A percentile compares a stretch with the other conserved stretches of the same genome.
Evolutionary conservation across 129 eudicot genomes (phyloP).

Genomic region (carrot (Daucus carota)): DH1_v3.0 NC_030388.2:4986001-4986500

Average conservation of each 20-base stretch:
- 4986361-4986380: too few species aligned
- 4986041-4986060: neutral
- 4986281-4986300: neutral
- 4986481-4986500: too few species aligned
- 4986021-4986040: neutral
- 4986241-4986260: neutral
- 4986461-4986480: too few species aligned
- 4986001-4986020: neutral
- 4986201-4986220: neutral
- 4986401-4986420: too few species aligned
- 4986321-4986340: neutral
- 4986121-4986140: neutral
- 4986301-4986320: neutral
- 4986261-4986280: neutral
- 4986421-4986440: too few species aligned
- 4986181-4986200: too few species aligned
- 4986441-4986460: too few species aligned
- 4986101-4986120: neutral
- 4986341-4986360: too few species aligned
- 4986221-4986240: neutral
- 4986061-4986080: neutral
- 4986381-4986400: too few species aligned
- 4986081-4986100: neutral
- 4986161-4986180: neutral
- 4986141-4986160: neutral